Evolutionary conservation across 805 yeast species (phyloP).

Genomic region (Metschnikowia santaceciliae): DNA sequence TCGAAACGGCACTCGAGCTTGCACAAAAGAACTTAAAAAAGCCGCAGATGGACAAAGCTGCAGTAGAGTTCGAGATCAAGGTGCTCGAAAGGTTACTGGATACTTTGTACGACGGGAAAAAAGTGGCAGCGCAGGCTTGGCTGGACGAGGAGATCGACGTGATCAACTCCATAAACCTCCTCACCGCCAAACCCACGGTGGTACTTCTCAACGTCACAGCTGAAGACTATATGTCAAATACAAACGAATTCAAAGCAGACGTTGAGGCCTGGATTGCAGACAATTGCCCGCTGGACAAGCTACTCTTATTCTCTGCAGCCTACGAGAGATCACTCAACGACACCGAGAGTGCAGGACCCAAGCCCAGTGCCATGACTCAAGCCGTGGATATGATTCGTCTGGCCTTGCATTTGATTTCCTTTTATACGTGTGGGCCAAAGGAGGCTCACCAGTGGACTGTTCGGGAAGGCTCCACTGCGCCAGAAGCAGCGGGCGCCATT

Average conservation of each 20-base stretch:
- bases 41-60: conserved; percentile 25
- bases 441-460: conserved; percentile 99
- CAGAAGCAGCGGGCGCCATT: conserved; percentile 98
- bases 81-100: conserved; percentile 32
- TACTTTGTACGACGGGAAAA: conserved; percentile 45
- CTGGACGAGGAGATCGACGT: conserved; percentile 57
- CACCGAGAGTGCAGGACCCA: conserved; percentile 5
- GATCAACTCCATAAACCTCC: conserved; percentile 64
- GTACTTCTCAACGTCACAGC: conserved; percentile 71
- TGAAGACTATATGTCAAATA: conserved; percentile 55
- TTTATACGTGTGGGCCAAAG: conserved; percentile 93
- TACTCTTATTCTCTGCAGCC: conserved; percentile 42
- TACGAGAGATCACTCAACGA: conserved; percentile 37
- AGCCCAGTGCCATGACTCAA: conserved; percentile 50
- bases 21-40: conserved; percentile 26
- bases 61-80: conserved; percentile 24
- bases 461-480: conserved; percentile 87
- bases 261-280: conserved; percentile 64
- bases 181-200: conserved; percentile 88
- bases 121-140: conserved; percentile 62
- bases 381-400: conserved; percentile 41
- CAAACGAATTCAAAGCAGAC: conserved; percentile 46
- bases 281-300: conserved; percentile 56
- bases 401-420: conserved; percentile 61
- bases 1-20: conserved; percentile 46